Evolutionary conservation across 306 rosid genomes (phyloP).

Genomic region (Casuarina cunninghamiana): DNA sequence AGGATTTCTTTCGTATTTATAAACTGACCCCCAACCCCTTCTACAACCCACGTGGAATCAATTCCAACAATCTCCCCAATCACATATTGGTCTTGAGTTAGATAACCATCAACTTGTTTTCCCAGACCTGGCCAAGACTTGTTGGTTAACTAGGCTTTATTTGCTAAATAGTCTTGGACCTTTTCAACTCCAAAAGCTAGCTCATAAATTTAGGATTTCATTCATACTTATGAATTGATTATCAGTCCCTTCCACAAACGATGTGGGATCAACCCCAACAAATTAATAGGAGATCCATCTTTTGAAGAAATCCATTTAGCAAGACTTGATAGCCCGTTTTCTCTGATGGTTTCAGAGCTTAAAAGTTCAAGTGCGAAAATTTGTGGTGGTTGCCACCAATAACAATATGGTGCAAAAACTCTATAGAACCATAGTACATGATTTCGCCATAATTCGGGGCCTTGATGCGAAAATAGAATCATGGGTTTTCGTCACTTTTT

Average conservation of each 20-base stretch:
- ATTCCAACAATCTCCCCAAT: too few relatives aligned
- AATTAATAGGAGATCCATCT: conserved; percentile 29
- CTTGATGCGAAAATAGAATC: conserved; percentile 37
- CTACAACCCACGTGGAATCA: too few relatives aligned
- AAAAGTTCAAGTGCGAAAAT: conserved; percentile 32
- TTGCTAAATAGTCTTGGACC: too few relatives aligned
- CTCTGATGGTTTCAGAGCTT: conserved; percentile 26
- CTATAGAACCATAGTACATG: conserved; percentile 1
- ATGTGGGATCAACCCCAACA: not conserved
- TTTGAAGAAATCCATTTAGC: not conserved
- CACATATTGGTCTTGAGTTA: too few relatives aligned
- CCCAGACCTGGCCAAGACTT: too few relatives aligned
- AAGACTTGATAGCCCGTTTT: conserved; percentile 26
- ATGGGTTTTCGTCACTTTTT: conserved; percentile 43
- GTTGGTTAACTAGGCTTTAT: too few relatives aligned
- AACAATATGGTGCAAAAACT: conserved; percentile 29
- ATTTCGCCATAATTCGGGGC: conserved; percentile 12
- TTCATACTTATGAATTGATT: too few relatives aligned
- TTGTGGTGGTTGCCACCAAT: conserved; percentile 33
- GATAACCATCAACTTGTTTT: too few relatives aligned
- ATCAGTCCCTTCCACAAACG: not conserved
- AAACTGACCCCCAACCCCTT: too few relatives aligned
- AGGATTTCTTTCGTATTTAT: too few relatives aligned
- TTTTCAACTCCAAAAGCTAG: too few relatives aligned
- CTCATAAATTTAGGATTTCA: too few relatives aligned